Base-by-base conservation (phyloP, 1,284 basidiomycete species). In the Ceratobasidium theobromae region DNA sequence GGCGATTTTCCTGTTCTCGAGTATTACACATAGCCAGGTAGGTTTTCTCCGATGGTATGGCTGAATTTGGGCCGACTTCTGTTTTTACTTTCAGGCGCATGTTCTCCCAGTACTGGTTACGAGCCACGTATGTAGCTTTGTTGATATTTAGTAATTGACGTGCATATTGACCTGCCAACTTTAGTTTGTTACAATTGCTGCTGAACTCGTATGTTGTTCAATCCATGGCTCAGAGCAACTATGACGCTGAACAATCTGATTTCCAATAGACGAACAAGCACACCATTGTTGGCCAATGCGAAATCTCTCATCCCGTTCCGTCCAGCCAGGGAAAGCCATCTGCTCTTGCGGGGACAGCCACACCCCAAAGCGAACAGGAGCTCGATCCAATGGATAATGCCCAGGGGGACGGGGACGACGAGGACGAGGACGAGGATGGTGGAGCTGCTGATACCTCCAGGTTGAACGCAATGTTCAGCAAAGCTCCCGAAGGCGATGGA, bases 1-100 rank as follows among this genome's bases (percentile, higher is more conserved):
- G 3, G 94, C 95, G 9, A 95, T 99, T 71, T 99, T 98, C 76
- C 79, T 98, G 41, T 98, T 99, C 75, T 89, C 93, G 21, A 91
- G 93, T 0, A 90, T 98, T 65, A 95, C 95, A 0, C 91, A 87
- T 72, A 90, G 89, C 70, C 78, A 82, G 74, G 81, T 82, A 51
- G 53, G 68, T 51, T 18, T 32, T 35, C 53, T 55, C 35, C 33
- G 14, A 25, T 33, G 32, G 30, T 48, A 11, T 21, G 11, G 5
- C 28, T 53, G 43, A n/a, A 30, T n/a, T 51, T 5, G 12, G 54
- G 27, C 55, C 57, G 43, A 72, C 68, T 65, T 18, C 23, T 4
- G n/a, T 69, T 57, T 23, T 23, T n/a, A n/a, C n/a, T 27, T 69
- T 33, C 74, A 91, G 84, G 90, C 89, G 16, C 84, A 85, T 70